phyloP scores from a whole-genome alignment of 108 stramenopile genomes.

The Cyclotella distinguenda region DNA sequence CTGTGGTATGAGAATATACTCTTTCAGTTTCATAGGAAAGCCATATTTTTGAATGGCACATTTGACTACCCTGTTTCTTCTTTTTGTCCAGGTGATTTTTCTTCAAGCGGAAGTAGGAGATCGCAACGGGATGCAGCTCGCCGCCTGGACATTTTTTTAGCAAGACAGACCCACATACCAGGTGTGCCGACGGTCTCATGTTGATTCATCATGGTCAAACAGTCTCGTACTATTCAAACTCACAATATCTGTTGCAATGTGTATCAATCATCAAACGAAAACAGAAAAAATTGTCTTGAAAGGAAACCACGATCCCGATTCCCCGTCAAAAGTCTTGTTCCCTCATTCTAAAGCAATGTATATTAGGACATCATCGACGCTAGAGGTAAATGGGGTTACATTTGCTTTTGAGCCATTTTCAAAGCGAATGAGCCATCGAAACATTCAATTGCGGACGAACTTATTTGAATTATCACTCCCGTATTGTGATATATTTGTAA shows the following conservation, averaged over 20 bases:
- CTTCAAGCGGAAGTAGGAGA: conserved; percentile 42
- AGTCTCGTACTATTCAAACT: no score
- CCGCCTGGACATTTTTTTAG: conserved; percentile 59
- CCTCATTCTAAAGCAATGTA: conserved; percentile 57
- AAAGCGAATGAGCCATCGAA: conserved; percentile 40
- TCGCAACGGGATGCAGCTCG: conserved; percentile 32
- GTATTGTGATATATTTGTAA: conserved; percentile 64
- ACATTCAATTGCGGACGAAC: conserved; percentile 11
- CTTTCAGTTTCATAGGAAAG: no score
- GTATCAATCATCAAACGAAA: no score
- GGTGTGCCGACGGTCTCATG: no score
- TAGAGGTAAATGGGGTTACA: conserved; percentile 37
- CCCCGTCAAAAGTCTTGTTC: conserved; percentile 43
- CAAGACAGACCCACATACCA: conserved; percentile 62
- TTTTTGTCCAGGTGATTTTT: conserved; percentile 49
- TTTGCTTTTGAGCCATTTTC: conserved; percentile 55
- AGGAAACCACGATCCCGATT: conserved; percentile 77
- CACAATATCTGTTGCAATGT: no score
- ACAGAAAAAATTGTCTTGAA: conserved; percentile 71
- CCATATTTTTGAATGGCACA: no score
- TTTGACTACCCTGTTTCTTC: no score
- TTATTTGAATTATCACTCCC: conserved; percentile 5
- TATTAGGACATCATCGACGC: conserved; percentile 46
- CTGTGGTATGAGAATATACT: conserved; percentile 61
- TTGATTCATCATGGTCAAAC: no score